A percentile compares a stretch with the other conserved stretches of the same genome.
These are phyloP conservation scores for Xylaria sp. DNA, from an alignment of 2,329 filamentous ascomycete species.

Conservation along the genomic window DNA sequence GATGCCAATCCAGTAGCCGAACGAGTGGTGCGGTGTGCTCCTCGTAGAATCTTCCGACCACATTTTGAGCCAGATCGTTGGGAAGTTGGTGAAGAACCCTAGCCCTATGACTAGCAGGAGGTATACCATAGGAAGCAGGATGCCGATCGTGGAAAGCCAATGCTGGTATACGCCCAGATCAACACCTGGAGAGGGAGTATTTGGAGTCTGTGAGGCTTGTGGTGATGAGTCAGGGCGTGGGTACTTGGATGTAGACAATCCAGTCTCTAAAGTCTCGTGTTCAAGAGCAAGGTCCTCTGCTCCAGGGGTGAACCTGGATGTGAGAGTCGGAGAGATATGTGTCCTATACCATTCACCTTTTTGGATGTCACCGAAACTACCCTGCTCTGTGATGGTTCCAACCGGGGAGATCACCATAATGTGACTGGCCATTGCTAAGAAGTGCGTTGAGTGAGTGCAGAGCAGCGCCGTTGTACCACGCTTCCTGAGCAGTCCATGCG, in stretches of 20 bases:
- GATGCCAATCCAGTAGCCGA: slow-evolving; percentile 43
- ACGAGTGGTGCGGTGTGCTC: slow-evolving; percentile 35
- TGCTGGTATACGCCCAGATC: slow-evolving; percentile 15
- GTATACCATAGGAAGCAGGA: slow-evolving; percentile 1
- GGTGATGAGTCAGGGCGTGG: not conserved
- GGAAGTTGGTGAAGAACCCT: slow-evolving; percentile 43
- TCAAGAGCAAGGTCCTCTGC: not conserved
- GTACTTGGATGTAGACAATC: not conserved
- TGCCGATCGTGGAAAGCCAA: slow-evolving; percentile 15
- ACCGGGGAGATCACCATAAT: not conserved
- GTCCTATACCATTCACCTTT: not conserved
- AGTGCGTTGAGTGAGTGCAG: slow-evolving; percentile 54
- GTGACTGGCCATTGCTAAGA: not conserved
- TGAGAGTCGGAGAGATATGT: not conserved
- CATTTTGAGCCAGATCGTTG: slow-evolving; percentile 43
- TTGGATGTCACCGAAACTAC: not conserved
- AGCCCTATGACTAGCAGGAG: slow-evolving; percentile 34
- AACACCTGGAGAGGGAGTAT: not conserved
- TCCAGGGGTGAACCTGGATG: not conserved
- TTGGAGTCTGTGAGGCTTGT: not conserved
- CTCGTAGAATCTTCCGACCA: slow-evolving; percentile 41
- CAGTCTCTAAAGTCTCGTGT: not conserved
- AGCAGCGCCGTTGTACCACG: slow-evolving; percentile 48
- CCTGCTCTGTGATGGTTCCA: not conserved
- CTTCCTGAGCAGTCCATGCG: slow-evolving; percentile 43